These are phyloP conservation scores for Trichosporon sp. DNA, from an alignment of 1,284 basidiomycete genomes.

Conservation along the genomic window DNA sequence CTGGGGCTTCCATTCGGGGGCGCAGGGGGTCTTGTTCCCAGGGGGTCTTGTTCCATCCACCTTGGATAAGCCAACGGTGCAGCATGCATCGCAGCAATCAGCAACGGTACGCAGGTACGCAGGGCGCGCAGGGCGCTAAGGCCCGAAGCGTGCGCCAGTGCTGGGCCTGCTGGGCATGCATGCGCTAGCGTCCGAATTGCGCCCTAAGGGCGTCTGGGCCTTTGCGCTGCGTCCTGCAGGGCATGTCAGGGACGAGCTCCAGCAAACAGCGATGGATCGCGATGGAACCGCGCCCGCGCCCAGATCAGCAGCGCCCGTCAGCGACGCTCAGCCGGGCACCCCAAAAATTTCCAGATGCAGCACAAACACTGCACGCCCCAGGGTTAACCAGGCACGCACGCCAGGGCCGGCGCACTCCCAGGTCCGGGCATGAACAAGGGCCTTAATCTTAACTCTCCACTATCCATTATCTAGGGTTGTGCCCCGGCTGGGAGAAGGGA, in stretches of 20 bases:
- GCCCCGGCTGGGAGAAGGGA: not conserved
- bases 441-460: conserved; percentile 3
- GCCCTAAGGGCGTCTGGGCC: not conserved
- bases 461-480: not conserved
- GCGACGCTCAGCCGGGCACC: not conserved
- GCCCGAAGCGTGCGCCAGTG: not conserved
- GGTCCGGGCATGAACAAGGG: not conserved
- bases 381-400: not conserved
- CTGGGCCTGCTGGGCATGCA: not conserved
- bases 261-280: not conserved
- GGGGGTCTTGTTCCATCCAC: too few species aligned
- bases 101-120: not conserved
- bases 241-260: not conserved
- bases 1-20: too few species aligned
- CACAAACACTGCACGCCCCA: not conserved
- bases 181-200: not conserved
- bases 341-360: conserved; percentile 4
- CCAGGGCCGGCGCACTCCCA: not conserved
- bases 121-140: not conserved
- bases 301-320: not conserved
- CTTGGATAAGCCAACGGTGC: too few species aligned
- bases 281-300: not conserved
- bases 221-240: not conserved
- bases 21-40: too few species aligned
- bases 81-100: too few species aligned